These are phyloP conservation scores for Lactarius hatsudake DNA, from an alignment of 768 basidiomycete species.

Conservation along the genomic window DNA sequence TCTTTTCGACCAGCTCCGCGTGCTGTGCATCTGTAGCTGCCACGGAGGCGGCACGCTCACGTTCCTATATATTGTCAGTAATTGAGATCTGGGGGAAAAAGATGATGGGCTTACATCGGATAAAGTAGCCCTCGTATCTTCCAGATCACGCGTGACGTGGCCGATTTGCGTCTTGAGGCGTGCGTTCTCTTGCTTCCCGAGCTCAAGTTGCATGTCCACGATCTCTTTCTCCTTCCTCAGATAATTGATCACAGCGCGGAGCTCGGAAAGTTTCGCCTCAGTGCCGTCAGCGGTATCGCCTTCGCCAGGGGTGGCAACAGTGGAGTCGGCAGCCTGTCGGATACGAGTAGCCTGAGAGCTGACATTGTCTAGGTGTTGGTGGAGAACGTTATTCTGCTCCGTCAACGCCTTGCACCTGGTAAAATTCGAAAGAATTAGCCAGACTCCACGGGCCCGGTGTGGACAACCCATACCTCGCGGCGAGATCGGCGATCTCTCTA, in stretches of 20 bases:
- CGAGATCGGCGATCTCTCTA: constrained; percentile 73
- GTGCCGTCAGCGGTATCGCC: constrained; percentile 47
- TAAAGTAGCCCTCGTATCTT: constrained; percentile 66
- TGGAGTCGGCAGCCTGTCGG: constrained; percentile 56
- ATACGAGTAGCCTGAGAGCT: constrained; percentile 82
- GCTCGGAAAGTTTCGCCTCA: constrained; percentile 65
- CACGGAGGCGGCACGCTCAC: constrained; percentile 69
- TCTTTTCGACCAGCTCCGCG: constrained; percentile 78
- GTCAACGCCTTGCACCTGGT: constrained; percentile 68
- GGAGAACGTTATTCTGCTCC: constrained; percentile 72
- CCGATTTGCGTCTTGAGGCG: constrained; percentile 76
- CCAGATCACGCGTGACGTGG: constrained; percentile 62
- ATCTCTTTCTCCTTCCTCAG: constrained; percentile 91
- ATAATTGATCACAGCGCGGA: constrained; percentile 77
- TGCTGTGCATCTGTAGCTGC: constrained; percentile 77
- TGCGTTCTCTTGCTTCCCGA: constrained; percentile 72
- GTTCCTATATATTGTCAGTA: constrained; percentile 51
- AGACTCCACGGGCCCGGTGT: background rate
- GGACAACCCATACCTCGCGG: constrained; percentile 50
- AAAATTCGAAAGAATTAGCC: background rate
- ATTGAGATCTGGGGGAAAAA: constrained; percentile 1
- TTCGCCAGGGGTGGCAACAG: constrained; percentile 43
- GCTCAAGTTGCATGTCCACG: constrained; percentile 81
- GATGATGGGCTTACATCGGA: constrained; percentile 53
- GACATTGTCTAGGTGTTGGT: constrained; percentile 82